A percentile compares a stretch with the other conserved stretches of the same genome.
These are phyloP conservation scores for Diplodia intermedia DNA, from an alignment of 2,329 filamentous ascomycete genomes.

Conservation along the genomic window DNA sequence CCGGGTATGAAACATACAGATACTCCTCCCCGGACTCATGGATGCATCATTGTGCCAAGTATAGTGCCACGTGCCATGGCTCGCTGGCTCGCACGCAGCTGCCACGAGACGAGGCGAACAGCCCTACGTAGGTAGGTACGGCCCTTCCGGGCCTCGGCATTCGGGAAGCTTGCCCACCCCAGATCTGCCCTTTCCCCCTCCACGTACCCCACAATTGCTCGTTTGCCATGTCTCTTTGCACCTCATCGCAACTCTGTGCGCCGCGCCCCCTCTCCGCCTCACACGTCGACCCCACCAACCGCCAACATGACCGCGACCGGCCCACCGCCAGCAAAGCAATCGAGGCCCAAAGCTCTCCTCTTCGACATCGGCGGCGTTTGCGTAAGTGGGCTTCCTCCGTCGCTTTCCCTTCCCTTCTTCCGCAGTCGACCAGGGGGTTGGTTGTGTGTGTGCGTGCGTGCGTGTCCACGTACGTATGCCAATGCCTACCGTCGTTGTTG, in stretches of 20 bases:
- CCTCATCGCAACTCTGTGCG: slow-evolving; percentile 1
- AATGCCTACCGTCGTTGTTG: too few species aligned
- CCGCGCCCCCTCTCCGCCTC: background rate
- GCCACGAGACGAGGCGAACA: background rate
- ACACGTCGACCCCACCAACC: background rate
- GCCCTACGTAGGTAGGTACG: background rate
- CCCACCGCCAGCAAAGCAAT: background rate
- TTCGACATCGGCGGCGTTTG: slow-evolving; percentile 98
- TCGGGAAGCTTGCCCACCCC: slow-evolving; percentile 21
- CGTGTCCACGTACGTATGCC: too few species aligned
- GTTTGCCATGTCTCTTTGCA: slow-evolving; percentile 13
- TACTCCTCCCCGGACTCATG: slow-evolving; percentile 18
- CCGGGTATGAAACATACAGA: background rate
- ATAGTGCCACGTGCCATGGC: background rate
- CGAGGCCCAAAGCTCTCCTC: slow-evolving; percentile 54
- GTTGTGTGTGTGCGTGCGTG: too few species aligned
- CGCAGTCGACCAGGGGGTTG: too few species aligned
- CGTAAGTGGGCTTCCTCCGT: slow-evolving; percentile 65
- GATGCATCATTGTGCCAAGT: background rate
- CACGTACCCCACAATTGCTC: slow-evolving; percentile 11
- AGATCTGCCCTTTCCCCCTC: slow-evolving; percentile 20
- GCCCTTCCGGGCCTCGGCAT: slow-evolving; percentile 13
- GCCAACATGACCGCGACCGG: slow-evolving; percentile 11
- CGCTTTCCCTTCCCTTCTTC: background rate
- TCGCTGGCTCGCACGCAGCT: background rate